These are phyloP conservation scores for Colletotrichum chrysophilum DNA, from an alignment of 2,329 filamentous ascomycete genomes.

Conservation along the genomic window DNA sequence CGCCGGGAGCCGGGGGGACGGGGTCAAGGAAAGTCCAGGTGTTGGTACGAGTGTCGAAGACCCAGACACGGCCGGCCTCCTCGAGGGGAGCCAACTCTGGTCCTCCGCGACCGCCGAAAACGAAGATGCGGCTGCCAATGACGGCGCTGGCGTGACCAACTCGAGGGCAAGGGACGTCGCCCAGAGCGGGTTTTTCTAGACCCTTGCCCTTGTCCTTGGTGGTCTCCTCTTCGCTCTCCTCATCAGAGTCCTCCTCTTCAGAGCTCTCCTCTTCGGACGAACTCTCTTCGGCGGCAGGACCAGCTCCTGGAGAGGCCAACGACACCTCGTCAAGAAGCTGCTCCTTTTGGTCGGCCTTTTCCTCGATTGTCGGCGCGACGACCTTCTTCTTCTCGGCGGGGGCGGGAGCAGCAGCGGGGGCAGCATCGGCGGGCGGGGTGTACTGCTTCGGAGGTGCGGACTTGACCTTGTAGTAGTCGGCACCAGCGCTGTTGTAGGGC, in stretches of 20 bases:
- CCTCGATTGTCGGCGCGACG: conserved; percentile 22
- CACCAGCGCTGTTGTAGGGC: conserved; percentile 59
- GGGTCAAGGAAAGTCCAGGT: conserved; percentile 72
- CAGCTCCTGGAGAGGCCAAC: conserved; percentile 36
- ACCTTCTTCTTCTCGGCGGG: conserved; percentile 2
- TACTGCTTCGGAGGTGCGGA: conserved; percentile 43
- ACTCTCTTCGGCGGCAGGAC: conserved; percentile 24
- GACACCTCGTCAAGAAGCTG: conserved; percentile 48
- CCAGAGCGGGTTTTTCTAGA: conserved; percentile 28
- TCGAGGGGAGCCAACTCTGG: conserved; percentile 73
- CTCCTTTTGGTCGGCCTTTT: conserved; percentile 30
- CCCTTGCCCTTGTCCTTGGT: conserved; percentile 44
- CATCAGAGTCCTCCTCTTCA: background rate
- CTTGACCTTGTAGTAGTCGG: conserved; percentile 65
- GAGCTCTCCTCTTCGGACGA: background rate
- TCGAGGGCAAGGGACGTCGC: conserved; percentile 66
- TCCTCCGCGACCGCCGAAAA: conserved; percentile 82
- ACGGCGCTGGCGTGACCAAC: conserved; percentile 76
- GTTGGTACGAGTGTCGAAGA: conserved; percentile 69
- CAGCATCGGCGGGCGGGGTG: conserved; percentile 20
- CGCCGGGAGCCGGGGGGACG: conserved; percentile 45
- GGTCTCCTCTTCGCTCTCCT: conserved; percentile 2
- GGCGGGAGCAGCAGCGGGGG: conserved; percentile 15
- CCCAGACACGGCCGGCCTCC: conserved; percentile 78
- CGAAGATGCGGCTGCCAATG: conserved; percentile 73